phyloP scores from a whole-genome alignment of 73 alveolate genomes.

The Loxodes magnus region DNA sequence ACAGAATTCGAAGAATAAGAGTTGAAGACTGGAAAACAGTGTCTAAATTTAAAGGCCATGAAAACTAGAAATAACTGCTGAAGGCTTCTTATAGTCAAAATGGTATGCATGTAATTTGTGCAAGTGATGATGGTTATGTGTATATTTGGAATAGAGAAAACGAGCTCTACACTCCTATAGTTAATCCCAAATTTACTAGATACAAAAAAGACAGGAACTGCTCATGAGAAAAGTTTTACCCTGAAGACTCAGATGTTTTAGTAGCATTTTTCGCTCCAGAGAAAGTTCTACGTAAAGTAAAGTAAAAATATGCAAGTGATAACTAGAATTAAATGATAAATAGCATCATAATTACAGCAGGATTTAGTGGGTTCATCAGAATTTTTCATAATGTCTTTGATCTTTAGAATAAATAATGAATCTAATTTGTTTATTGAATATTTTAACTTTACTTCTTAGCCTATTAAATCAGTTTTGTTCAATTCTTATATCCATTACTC shows the following conservation, averaged over 20 bases:
- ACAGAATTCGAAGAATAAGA: slow-evolving; percentile 55
- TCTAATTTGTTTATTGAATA: no score
- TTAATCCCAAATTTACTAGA: background rate
- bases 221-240: background rate
- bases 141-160: slow-evolving; percentile 74
- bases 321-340: no score
- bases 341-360: no score
- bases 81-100: slow-evolving; percentile 49
- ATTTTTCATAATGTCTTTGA: no score
- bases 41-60: slow-evolving; percentile 67
- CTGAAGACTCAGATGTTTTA: background rate
- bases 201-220: background rate
- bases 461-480: no score
- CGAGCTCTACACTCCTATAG: background rate
- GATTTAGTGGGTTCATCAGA: no score
- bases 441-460: no score
- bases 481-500: no score
- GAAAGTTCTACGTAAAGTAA: background rate
- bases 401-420: no score
- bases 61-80: slow-evolving; percentile 47
- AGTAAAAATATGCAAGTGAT: no score
- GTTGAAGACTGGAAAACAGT: slow-evolving; percentile 43
- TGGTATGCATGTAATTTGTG: slow-evolving; percentile 51
- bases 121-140: slow-evolving; percentile 74
- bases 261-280: slow-evolving; percentile 3